phyloP scores from a whole-genome alignment of 306 rosid genomes.

The Abrus pulchellus region DNA sequence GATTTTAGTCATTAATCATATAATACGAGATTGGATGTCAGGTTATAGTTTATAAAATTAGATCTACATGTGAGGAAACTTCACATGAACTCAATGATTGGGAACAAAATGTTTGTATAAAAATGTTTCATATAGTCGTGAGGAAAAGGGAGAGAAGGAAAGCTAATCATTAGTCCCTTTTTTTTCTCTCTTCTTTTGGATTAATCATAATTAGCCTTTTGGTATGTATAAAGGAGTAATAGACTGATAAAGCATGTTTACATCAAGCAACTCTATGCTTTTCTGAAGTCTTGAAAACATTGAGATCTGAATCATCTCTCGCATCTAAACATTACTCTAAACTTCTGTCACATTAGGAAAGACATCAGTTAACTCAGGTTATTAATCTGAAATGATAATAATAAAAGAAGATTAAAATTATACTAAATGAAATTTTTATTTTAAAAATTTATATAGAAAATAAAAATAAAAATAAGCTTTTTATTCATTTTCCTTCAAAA shows the following conservation, averaged over 20 bases:
- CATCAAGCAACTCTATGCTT: background rate
- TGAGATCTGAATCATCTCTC: conserved; percentile 10
- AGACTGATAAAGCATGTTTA: conserved; percentile 12
- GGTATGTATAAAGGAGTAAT: background rate
- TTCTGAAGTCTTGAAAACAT: conserved; percentile 3
- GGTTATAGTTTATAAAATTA: conserved; percentile 29
- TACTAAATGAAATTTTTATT: no score
- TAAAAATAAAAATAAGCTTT: no score
- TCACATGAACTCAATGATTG: conserved; percentile 57
- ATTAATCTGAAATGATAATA: conserved; percentile 32
- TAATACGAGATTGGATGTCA: conserved; percentile 19
- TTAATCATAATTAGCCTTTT: background rate
- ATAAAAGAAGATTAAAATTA: no score
- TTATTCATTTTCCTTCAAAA: no score
- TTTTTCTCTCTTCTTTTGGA: background rate
- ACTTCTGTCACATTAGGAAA: conserved; percentile 11
- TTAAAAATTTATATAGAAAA: no score
- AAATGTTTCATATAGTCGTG: conserved; percentile 21
- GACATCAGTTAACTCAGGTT: conserved; percentile 18
- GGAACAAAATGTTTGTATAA: conserved; percentile 21
- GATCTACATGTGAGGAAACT: conserved; percentile 41
- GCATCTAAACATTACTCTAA: background rate
- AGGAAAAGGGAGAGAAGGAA: background rate
- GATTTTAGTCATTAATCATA: conserved; percentile 35
- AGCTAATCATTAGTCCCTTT: background rate